Conservation (phyloP, 306 rosid species). For the Medicago ruthenica region DNA sequence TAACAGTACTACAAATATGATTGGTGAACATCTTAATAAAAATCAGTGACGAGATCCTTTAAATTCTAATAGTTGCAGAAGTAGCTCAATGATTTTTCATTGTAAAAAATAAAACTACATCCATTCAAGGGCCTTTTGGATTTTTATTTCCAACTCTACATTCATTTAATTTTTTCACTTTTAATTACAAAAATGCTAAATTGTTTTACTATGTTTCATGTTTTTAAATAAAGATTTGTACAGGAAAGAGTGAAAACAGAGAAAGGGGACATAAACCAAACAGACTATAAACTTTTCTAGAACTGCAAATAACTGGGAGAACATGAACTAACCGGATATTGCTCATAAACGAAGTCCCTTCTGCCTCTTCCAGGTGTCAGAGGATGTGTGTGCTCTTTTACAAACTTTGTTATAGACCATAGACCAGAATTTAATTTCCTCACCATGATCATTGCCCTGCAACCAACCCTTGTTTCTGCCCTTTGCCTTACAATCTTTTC, state of each 20-base stretch:
- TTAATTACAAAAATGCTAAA: neutral
- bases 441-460: constrained; percentile 95
- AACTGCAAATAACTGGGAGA: no score
- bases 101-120: neutral
- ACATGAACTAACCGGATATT: constrained; percentile 78
- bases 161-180: neutral
- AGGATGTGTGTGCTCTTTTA: constrained; percentile 89
- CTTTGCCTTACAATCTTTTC: constrained; percentile 95
- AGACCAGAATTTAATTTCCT: constrained; percentile 82
- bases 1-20: no score
- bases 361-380: constrained; percentile 84
- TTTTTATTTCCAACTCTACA: neutral
- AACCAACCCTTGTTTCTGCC: constrained; percentile 97
- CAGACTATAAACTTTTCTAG: no score
- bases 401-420: constrained; percentile 90
- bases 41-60: no score
- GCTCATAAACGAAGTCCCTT: constrained; percentile 84
- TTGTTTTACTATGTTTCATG: neutral
- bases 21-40: neutral
- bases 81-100: no score
- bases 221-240: no score
- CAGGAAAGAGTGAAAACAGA: no score
- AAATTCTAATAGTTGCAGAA: no score
- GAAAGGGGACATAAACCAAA: no score
- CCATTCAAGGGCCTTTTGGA: neutral